phyloP scores from a whole-genome alignment of 345 rosid genomes.

The Physaria fendleri region DNA sequence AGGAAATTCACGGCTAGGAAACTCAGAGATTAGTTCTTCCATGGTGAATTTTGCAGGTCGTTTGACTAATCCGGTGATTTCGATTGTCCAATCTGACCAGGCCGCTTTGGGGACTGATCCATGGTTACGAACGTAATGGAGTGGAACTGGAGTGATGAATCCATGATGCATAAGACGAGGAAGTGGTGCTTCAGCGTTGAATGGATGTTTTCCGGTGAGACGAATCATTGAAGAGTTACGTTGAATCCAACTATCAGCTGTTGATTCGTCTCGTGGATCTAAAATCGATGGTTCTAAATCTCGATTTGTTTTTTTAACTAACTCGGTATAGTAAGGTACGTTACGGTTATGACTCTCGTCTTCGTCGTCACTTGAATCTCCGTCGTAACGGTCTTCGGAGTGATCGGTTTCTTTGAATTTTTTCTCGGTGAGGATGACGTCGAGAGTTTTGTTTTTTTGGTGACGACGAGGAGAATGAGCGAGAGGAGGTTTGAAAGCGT shows the following conservation, averaged over 20 bases:
- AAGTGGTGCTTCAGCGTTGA: slow-evolving; percentile 78
- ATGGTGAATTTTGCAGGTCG: slow-evolving; percentile 59
- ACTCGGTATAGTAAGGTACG: slow-evolving; percentile 32
- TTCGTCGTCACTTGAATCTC: slow-evolving; percentile 49
- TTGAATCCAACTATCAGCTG: slow-evolving; percentile 73
- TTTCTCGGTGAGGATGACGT: neutral
- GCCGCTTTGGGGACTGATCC: slow-evolving; percentile 62
- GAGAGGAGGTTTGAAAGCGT: slow-evolving; percentile 38
- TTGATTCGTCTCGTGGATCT: slow-evolving; percentile 67
- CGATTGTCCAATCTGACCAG: slow-evolving; percentile 75
- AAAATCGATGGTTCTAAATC: slow-evolving; percentile 63
- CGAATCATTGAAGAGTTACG: slow-evolving; percentile 84
- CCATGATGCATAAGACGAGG: slow-evolving; percentile 87
- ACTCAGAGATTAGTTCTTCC: slow-evolving; percentile 67
- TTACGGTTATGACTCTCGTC: slow-evolving; percentile 30
- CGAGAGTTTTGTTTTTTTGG: slow-evolving; percentile 32
- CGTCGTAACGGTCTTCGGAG: slow-evolving; percentile 17
- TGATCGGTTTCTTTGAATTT: slow-evolving; percentile 25
- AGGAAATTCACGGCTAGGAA: slow-evolving; percentile 60
- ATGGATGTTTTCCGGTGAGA: slow-evolving; percentile 94
- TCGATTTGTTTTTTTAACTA: slow-evolving; percentile 42
- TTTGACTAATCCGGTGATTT: slow-evolving; percentile 70
- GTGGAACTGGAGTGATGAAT: slow-evolving; percentile 87
- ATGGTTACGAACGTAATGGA: slow-evolving; percentile 94
- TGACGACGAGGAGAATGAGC: slow-evolving; percentile 31